These are phyloP conservation scores for Yarrowia keelungensis DNA, from an alignment of 805 yeast species.

Conservation along the genomic window DNA sequence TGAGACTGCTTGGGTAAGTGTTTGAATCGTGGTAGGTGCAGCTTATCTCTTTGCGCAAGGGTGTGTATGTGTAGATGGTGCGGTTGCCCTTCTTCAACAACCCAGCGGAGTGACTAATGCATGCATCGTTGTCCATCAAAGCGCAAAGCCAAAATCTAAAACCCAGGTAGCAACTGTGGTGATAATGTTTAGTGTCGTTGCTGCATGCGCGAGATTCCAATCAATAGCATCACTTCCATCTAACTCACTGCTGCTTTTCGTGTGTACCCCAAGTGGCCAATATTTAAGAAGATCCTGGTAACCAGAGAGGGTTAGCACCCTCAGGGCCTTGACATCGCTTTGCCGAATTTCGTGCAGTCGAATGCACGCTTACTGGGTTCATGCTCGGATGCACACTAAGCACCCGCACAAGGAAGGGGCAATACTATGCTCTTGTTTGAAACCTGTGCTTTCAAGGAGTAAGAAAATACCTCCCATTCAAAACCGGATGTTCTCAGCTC, in stretches of 20 bases:
- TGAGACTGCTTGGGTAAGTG: background rate
- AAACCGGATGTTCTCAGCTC: too few relatives aligned
- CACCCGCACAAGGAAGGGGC: background rate
- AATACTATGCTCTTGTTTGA: too few relatives aligned
- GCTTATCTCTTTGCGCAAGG: background rate
- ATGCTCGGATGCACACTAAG: slow-evolving; percentile 8
- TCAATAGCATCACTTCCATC: too few relatives aligned
- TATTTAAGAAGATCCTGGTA: too few relatives aligned
- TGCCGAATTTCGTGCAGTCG: slow-evolving; percentile 5
- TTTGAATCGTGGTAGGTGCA: background rate
- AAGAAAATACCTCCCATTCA: too few relatives aligned
- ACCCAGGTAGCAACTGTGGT: slow-evolving; percentile 22
- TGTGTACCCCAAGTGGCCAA: too few relatives aligned
- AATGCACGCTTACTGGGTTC: slow-evolving; percentile 7
- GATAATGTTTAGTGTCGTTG: slow-evolving; percentile 19
- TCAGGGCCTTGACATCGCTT: background rate
- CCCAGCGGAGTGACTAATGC: slow-evolving; percentile 19
- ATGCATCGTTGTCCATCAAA: slow-evolving; percentile 24
- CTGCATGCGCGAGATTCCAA: slow-evolving; percentile 13
- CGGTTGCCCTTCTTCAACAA: slow-evolving; percentile 5
- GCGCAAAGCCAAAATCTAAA: slow-evolving; percentile 28
- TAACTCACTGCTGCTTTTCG: too few relatives aligned
- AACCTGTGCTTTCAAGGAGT: too few relatives aligned
- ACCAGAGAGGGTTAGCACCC: background rate
- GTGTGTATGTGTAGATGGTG: slow-evolving; percentile 2